phyloP scores from a whole-genome alignment of 345 rosid genomes.

The Brassica nigra region DNA sequence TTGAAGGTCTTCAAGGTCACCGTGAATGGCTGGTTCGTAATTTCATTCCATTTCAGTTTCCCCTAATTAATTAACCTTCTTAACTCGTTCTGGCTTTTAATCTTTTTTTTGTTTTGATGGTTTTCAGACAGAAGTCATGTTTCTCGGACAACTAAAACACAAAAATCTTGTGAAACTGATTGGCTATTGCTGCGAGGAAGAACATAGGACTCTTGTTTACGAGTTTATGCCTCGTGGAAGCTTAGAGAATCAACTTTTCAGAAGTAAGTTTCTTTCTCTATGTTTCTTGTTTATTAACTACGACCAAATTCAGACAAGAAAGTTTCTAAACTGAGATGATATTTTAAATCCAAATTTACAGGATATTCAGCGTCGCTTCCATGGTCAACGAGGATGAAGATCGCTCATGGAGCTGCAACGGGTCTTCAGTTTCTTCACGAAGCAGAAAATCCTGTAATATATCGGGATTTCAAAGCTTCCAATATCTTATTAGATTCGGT shows the following conservation, averaged over 20 bases:
- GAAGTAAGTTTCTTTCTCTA: conserved; percentile 52
- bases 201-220: conserved; percentile 75
- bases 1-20: conserved; percentile 88
- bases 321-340: not conserved
- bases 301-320: not conserved
- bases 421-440: conserved; percentile 91
- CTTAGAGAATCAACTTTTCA: conserved; percentile 84
- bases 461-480: conserved; percentile 87
- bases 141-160: conserved; percentile 78
- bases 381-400: conserved; percentile 89
- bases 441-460: conserved; percentile 85
- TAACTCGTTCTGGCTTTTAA: not conserved
- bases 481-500: conserved; percentile 88
- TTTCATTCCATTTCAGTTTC: not conserved
- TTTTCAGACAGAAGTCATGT: conserved; percentile 77
- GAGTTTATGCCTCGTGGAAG: conserved; percentile 97
- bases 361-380: conserved; percentile 80
- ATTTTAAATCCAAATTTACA: conserved; percentile 5
- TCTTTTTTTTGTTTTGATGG: not conserved
- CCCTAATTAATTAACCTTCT: not conserved
- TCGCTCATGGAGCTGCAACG: conserved; percentile 92
- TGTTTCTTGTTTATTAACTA: not conserved
- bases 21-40: conserved; percentile 85
- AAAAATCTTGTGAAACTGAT: conserved; percentile 81
- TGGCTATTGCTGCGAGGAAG: conserved; percentile 90